phyloP scores from a whole-genome alignment of 495 filamentous ascomycete species.

The Stereocaulon alpinum region DNA sequence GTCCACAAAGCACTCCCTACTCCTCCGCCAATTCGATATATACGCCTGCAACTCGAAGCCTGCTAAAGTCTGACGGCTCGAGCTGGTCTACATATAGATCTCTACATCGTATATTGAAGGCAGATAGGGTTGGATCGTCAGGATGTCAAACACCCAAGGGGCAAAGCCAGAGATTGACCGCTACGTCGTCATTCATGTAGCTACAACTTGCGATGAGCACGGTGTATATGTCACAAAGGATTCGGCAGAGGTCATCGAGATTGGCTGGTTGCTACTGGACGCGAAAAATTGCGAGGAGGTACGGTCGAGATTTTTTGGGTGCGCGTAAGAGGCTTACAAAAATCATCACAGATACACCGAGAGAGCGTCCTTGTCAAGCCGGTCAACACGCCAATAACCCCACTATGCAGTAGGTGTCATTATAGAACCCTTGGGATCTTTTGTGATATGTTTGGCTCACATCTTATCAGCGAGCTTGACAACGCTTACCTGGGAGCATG shows the following conservation, averaged over 20 bases:
- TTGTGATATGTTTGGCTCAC: slow-evolving; percentile 17
- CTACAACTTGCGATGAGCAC: slow-evolving; percentile 97
- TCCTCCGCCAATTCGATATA: not conserved
- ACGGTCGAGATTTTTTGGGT: slow-evolving; percentile 21
- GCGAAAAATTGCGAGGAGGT: slow-evolving; percentile 89
- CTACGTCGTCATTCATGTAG: slow-evolving; percentile 95
- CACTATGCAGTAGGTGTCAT: slow-evolving; percentile 82
- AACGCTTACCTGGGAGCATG: slow-evolving; percentile 97
- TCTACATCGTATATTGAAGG: slow-evolving; percentile 3
- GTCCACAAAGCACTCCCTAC: not conserved
- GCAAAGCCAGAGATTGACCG: slow-evolving; percentile 65
- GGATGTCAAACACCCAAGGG: slow-evolving; percentile 27
- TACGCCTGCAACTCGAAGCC: not conserved
- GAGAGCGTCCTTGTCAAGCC: slow-evolving; percentile 96
- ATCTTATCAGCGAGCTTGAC: slow-evolving; percentile 72
- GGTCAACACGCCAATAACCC: slow-evolving; percentile 96
- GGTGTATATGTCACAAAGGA: slow-evolving; percentile 99
- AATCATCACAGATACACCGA: slow-evolving; percentile 60
- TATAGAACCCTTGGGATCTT: slow-evolving; percentile 9
- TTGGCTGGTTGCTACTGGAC: slow-evolving; percentile 95
- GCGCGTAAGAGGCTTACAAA: not conserved
- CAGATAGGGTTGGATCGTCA: not conserved
- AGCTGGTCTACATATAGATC: slow-evolving; percentile 6
- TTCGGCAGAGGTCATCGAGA: slow-evolving; percentile 96
- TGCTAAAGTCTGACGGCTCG: not conserved